Percentiles rank a stretch among this genome's conserved stretches.
These are phyloP conservation scores for Colletotrichum phormii DNA, from an alignment of 2,329 filamentous ascomycete genomes.

Conservation along the genomic window DNA sequence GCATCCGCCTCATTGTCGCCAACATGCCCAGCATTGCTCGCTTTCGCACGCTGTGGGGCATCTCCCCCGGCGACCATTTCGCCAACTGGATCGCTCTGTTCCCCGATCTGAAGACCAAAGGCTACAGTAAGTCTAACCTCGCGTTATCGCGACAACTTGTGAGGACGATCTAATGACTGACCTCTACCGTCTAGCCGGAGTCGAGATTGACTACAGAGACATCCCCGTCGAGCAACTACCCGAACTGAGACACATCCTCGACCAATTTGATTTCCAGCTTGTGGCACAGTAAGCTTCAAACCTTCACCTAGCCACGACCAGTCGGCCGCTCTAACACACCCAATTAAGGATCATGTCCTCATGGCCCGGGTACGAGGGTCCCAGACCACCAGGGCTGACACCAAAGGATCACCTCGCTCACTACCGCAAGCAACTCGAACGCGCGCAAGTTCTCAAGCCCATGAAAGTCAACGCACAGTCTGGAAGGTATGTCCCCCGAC, in stretches of 20 bases:
- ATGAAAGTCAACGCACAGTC: slow-evolving; percentile 37
- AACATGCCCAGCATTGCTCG: slow-evolving; percentile 21
- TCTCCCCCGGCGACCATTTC: slow-evolving; percentile 24
- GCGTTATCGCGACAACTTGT: not conserved
- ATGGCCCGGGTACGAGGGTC: slow-evolving; percentile 27
- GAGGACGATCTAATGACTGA: no score
- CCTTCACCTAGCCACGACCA: not conserved
- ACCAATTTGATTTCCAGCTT: slow-evolving; percentile 5
- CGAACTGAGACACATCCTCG: slow-evolving; percentile 6
- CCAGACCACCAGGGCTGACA: slow-evolving; percentile 16
- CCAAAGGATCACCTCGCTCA: slow-evolving; percentile 27
- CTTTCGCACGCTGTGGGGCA: slow-evolving; percentile 34
- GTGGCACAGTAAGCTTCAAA: not conserved
- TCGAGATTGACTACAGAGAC: slow-evolving; percentile 9
- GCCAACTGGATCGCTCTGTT: slow-evolving; percentile 32
- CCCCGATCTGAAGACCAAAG: slow-evolving; percentile 29
- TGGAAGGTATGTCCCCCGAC: slow-evolving; percentile 26
- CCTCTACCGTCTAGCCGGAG: not conserved
- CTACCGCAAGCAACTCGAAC: slow-evolving; percentile 32
- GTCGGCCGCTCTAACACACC: not conserved
- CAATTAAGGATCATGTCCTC: slow-evolving; percentile 25
- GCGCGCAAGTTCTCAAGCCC: slow-evolving; percentile 24
- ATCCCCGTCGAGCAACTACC: slow-evolving; percentile 10
- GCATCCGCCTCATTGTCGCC: no score
- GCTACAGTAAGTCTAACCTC: slow-evolving; percentile 25